A percentile compares a stretch with the other conserved stretches of the same genome.
Conservation (phyloP, 257 asterid species). For the Mentha longifolia region DNA sequence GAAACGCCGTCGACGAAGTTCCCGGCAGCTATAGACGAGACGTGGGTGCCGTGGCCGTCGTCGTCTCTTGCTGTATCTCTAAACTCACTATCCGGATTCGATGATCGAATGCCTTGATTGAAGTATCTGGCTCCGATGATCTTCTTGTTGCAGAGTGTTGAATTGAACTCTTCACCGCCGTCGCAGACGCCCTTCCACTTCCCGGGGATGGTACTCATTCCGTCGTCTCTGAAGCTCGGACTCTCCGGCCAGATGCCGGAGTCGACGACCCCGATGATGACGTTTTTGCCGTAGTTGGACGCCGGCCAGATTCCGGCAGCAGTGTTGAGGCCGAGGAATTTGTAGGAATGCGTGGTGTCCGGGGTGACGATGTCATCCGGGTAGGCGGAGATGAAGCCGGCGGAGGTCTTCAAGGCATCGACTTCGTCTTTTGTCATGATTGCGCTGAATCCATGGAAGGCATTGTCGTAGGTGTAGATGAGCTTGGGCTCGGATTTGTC, state of each 20-base stretch:
- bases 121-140: constrained; percentile 35
- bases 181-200: constrained; percentile 39
- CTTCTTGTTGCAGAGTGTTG: constrained; percentile 38
- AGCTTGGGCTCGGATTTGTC: constrained; percentile 20
- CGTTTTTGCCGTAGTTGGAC: constrained; percentile 26
- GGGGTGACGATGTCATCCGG: not conserved
- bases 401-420: constrained; percentile 4
- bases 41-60: constrained; percentile 33
- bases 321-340: constrained; percentile 32
- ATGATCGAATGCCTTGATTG: not conserved
- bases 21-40: constrained; percentile 36
- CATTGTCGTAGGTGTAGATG: constrained; percentile 35
- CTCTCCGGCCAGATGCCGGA: constrained; percentile 37
- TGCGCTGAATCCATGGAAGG: constrained; percentile 37
- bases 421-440: constrained; percentile 12
- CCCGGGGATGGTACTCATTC: constrained; percentile 27
- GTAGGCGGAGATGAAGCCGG: constrained; percentile 30
- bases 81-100: not conserved
- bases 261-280: constrained; percentile 35
- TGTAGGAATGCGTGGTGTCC: constrained; percentile 27
- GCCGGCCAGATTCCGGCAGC: constrained; percentile 29
- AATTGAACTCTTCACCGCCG: constrained; percentile 29
- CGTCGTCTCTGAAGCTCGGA: constrained; percentile 32
- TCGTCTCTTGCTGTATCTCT: constrained; percentile 28
- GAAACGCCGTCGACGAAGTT: constrained; percentile 26